phyloP scores from a whole-genome alignment of 345 rosid species.

The Acer negundo region DNA sequence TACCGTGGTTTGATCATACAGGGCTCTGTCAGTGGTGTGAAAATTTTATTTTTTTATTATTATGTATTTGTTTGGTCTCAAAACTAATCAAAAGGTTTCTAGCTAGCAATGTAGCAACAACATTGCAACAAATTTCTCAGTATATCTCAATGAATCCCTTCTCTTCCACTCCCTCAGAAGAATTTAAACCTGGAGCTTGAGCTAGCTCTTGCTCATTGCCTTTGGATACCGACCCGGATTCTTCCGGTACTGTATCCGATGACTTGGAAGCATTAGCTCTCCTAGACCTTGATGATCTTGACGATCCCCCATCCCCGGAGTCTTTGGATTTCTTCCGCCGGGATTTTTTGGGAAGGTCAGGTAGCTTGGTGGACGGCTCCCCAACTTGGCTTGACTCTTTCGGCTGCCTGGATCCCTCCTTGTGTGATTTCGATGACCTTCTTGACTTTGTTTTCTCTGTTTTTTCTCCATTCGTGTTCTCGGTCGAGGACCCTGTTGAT shows the following conservation, averaged over 20 bases:
- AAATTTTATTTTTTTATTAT: background rate
- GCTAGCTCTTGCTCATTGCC: slow-evolving; percentile 11
- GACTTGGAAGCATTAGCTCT: slow-evolving; percentile 18
- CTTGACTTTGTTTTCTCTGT: slow-evolving; percentile 50
- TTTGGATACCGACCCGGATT: slow-evolving; percentile 36
- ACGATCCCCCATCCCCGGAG: slow-evolving; percentile 26
- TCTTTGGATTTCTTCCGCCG: slow-evolving; percentile 60
- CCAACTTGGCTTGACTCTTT: slow-evolving; percentile 28
- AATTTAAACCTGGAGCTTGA: slow-evolving; percentile 14
- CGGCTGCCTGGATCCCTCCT: slow-evolving; percentile 20
- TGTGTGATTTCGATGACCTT: slow-evolving; percentile 43
- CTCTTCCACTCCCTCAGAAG: slow-evolving; percentile 24
- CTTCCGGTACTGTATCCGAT: slow-evolving; percentile 42
- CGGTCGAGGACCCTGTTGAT: slow-evolving; percentile 22
- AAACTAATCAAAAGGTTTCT: slow-evolving; percentile 26
- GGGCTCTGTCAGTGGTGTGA: background rate
- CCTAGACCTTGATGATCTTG: slow-evolving; percentile 36
- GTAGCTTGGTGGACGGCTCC: slow-evolving; percentile 25
- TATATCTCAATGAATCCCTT: slow-evolving; percentile 16
- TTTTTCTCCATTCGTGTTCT: slow-evolving; percentile 44
- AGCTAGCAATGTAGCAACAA: slow-evolving; percentile 16
- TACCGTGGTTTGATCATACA: slow-evolving; percentile 13
- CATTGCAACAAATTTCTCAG: slow-evolving; percentile 12
- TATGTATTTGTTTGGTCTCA: slow-evolving; percentile 6
- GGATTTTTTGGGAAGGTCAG: slow-evolving; percentile 45